These are phyloP conservation scores for Fusarium sp. DNA, from an alignment of 2,329 filamentous ascomycete species.

Conservation along the genomic window DNA sequence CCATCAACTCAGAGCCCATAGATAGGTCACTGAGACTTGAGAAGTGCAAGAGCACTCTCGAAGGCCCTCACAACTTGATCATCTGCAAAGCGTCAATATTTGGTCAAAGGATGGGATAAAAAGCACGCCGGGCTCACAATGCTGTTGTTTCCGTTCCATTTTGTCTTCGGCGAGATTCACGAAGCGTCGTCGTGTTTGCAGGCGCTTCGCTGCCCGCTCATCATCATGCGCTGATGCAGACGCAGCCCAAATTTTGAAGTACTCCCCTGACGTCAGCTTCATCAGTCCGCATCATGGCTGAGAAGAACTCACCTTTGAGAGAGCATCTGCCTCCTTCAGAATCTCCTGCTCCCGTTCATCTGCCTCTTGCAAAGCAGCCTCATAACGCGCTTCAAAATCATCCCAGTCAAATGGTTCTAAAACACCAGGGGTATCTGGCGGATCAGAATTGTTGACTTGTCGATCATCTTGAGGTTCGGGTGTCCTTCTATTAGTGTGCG, in stretches of 20 bases:
- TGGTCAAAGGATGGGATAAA: not conserved
- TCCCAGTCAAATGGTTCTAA: conserved; percentile 77
- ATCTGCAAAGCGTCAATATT: conserved; percentile 44
- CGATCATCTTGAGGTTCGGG: conserved; percentile 51
- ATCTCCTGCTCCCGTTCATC: conserved; percentile 71
- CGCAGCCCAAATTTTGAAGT: conserved; percentile 82
- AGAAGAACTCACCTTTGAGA: conserved; percentile 65
- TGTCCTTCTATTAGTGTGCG: conserved; percentile 44
- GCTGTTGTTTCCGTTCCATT: conserved; percentile 78
- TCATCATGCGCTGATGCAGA: conserved; percentile 78
- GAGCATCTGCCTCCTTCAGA: conserved; percentile 70
- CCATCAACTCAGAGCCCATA: not conserved
- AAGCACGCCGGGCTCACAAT: conserved; percentile 68
- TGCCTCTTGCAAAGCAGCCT: conserved; percentile 70
- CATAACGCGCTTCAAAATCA: conserved; percentile 76
- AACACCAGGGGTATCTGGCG: conserved; percentile 61
- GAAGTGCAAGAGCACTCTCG: conserved; percentile 67
- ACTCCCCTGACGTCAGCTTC: conserved; percentile 57
- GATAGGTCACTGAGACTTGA: conserved; percentile 50
- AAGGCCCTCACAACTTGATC: conserved; percentile 70
- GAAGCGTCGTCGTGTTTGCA: conserved; percentile 81
- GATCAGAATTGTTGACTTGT: conserved; percentile 45
- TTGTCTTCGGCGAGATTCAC: conserved; percentile 78
- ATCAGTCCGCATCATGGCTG: not conserved
- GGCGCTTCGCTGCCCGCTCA: conserved; percentile 78